phyloP scores from a whole-genome alignment of 1,284 basidiomycete species.

The Pisolithus thermaeus region DNA sequence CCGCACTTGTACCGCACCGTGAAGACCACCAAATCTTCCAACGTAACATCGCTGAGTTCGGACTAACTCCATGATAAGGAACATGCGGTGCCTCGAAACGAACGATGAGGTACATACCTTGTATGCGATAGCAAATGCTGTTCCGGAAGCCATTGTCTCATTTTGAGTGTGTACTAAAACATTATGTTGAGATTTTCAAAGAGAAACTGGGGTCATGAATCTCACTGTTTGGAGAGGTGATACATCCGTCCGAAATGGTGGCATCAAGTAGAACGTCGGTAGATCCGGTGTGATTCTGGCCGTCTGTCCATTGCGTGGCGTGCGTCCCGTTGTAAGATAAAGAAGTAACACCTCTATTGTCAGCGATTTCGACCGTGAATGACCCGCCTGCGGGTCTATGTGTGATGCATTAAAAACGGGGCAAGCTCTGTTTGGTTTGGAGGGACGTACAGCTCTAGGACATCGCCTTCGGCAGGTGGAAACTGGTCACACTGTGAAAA shows the following conservation, averaged over 20 bases:
- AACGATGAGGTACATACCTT: constrained; percentile 16
- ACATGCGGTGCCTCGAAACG: not conserved
- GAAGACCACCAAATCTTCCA: constrained; percentile 30
- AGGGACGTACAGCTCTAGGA: constrained; percentile 38
- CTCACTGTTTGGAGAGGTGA: constrained; percentile 36
- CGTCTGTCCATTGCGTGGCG: constrained; percentile 7
- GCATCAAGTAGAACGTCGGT: constrained; percentile 6
- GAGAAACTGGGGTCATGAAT: constrained; percentile 1
- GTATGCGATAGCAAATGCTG: constrained; percentile 44
- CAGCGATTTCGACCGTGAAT: constrained; percentile 40
- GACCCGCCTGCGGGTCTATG: constrained; percentile 38
- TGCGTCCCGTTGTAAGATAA: constrained; percentile 31
- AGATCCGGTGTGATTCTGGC: constrained; percentile 18
- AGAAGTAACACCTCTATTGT: constrained; percentile 38
- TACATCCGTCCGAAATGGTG: constrained; percentile 22
- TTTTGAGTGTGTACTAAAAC: constrained; percentile 39
- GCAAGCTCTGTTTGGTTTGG: too few relatives aligned
- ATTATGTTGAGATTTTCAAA: not conserved
- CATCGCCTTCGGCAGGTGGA: constrained; percentile 38
- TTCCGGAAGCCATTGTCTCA: constrained; percentile 37
- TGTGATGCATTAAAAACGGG: not conserved
- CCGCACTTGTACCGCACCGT: constrained; percentile 29
- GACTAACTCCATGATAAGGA: constrained; percentile 18
- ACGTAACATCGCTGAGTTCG: constrained; percentile 27
- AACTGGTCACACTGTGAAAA: constrained; percentile 36